These are phyloP conservation scores for Sporopachydermia quercuum DNA, from an alignment of 805 yeast genomes.

Conservation along the genomic window DNA sequence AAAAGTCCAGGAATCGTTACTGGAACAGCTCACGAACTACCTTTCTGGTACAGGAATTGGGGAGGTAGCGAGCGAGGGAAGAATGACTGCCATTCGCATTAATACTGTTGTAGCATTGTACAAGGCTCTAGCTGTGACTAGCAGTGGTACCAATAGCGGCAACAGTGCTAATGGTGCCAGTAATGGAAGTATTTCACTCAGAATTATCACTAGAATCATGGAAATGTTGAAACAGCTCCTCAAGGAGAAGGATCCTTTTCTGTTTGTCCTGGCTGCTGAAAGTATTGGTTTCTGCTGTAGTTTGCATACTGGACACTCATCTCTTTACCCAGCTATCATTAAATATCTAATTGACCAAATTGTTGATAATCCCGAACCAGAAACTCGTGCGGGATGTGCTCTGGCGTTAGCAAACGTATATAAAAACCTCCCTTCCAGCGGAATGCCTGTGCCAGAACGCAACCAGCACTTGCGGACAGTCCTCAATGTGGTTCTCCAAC, in stretches of 20 bases:
- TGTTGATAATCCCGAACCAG: constrained; percentile 50
- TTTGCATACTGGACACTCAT: constrained; percentile 1
- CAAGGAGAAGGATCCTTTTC: constrained; percentile 21
- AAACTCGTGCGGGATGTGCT: constrained; percentile 42
- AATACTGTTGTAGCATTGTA: constrained; percentile 55
- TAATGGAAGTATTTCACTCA: constrained; percentile 5
- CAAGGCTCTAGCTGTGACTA: constrained; percentile 31
- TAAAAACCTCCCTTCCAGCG: constrained; percentile 22
- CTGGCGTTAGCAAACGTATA: constrained; percentile 33
- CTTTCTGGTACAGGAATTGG: too few species aligned
- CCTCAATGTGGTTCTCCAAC: constrained; percentile 40
- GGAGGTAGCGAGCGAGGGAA: constrained; percentile 16
- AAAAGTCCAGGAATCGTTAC: constrained; percentile 75
- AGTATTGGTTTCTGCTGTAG: constrained; percentile 33
- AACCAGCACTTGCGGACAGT: constrained; percentile 27
- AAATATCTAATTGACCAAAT: constrained; percentile 48
- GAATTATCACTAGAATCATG: constrained; percentile 29
- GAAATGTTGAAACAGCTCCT: constrained; percentile 35
- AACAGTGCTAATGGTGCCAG: constrained; percentile 8
- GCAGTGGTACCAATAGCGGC: too few species aligned
- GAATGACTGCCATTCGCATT: constrained; percentile 35
- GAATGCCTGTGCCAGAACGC: constrained; percentile 21
- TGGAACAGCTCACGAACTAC: constrained; percentile 59
- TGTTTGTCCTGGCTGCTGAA: constrained; percentile 37
- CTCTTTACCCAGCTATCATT: constrained; percentile 23